phyloP scores from a whole-genome alignment of 495 filamentous ascomycete genomes.

The Apiosordaria backusii region DNA sequence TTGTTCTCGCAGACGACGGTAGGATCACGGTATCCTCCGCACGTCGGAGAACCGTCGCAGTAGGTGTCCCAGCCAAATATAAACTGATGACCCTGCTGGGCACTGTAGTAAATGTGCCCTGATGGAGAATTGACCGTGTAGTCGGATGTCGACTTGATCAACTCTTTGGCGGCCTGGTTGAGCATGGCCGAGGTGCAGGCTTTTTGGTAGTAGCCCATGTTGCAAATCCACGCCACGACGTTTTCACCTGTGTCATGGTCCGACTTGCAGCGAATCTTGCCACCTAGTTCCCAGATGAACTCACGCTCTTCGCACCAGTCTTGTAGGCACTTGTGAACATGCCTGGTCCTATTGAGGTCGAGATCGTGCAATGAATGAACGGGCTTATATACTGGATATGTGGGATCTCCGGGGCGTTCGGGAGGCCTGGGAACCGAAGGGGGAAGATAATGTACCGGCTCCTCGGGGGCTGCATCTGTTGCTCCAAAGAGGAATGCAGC shows the following conservation, averaged over 20 bases:
- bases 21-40: not conserved
- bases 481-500: not conserved
- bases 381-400: not conserved
- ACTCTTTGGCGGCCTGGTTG: not conserved
- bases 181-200: not conserved
- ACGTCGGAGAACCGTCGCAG: not conserved
- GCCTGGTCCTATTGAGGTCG: not conserved
- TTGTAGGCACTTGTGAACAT: not conserved
- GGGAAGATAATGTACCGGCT: not conserved
- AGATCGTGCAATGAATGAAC: not conserved
- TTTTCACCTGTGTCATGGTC: not conserved
- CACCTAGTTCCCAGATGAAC: not conserved
- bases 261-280: not conserved
- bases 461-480: not conserved
- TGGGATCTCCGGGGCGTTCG: not conserved
- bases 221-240: slow-evolving; percentile 1
- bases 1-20: not conserved
- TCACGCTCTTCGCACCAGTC: not conserved
- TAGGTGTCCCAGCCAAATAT: not conserved
- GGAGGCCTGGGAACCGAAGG: not conserved
- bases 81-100: not conserved
- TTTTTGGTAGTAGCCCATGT: not conserved
- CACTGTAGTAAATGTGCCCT: not conserved
- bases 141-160: not conserved
- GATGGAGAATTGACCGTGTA: not conserved